phyloP scores from a whole-genome alignment of 2,329 filamentous ascomycete species.

The Helotiales sp. region DNA sequence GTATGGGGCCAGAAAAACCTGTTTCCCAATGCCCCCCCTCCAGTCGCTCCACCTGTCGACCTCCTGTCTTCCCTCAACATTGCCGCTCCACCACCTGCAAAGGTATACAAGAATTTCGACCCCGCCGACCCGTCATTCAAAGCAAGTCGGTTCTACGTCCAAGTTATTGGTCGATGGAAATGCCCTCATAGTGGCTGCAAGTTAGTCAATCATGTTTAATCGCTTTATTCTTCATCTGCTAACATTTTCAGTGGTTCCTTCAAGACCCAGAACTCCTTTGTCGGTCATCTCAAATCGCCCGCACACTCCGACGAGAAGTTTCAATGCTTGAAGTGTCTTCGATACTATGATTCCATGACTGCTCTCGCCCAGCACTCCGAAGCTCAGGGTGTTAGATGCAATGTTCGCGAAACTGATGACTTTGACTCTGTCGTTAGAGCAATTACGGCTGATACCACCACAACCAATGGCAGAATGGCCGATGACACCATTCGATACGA shows the following conservation, averaged over 20 bases:
- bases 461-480: slow-evolving; percentile 37
- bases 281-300: slow-evolving; percentile 51
- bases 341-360: slow-evolving; percentile 48
- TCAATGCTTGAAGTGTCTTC: slow-evolving; percentile 53
- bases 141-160: slow-evolving; percentile 27
- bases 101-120: slow-evolving; percentile 22
- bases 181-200: slow-evolving; percentile 38
- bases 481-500: slow-evolving; percentile 46
- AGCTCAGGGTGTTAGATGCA: slow-evolving; percentile 49
- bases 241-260: neutral
- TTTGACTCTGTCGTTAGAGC: slow-evolving; percentile 48
- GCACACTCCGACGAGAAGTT: slow-evolving; percentile 47
- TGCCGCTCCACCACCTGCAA: neutral
- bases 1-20: slow-evolving; percentile 11
- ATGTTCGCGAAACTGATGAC: slow-evolving; percentile 48
- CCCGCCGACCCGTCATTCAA: slow-evolving; percentile 33
- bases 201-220: slow-evolving; percentile 35
- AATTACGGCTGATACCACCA: slow-evolving; percentile 46
- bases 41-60: slow-evolving; percentile 10
- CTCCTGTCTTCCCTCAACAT: neutral
- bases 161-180: slow-evolving; percentile 34
- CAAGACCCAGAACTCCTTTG: slow-evolving; percentile 23
- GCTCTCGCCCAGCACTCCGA: slow-evolving; percentile 57
- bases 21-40: slow-evolving; percentile 13
- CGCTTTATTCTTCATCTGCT: neutral